Evolutionary conservation across 345 rosid species (phyloP), one percentile per base, ranked within the genome.

Genomic region (Heritiera littoralis): DNA sequence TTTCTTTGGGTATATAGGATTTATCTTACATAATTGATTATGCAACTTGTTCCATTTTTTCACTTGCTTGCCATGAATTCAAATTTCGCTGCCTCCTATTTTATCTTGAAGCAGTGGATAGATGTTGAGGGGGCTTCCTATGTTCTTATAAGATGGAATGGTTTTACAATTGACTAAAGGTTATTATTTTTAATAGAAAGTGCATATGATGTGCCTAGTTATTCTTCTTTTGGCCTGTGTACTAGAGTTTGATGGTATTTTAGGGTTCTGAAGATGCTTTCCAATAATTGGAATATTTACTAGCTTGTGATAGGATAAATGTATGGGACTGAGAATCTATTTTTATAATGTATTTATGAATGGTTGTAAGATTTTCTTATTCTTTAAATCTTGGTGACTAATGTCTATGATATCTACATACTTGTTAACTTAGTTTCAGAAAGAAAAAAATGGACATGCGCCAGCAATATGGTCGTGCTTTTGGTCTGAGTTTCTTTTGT

Each of bases 1-100:
- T 66, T 35, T 82, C 63, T 67, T 77, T 15, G 32, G 66, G 55
- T 10, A 80, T 68, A 40, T 64, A 15, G 12, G 23, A 55, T 76
- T 35, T 74, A 2, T 67, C n/a, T 67, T 3, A 14, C 11, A 66
- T 77, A 11, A 9, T 56, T 74, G 63, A n/a, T 43, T 41, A 56
- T 52, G 48, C 46, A 41, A 61, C 30, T 40, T 78, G 28, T 65
- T 64, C 23, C 56, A 20, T 49, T 60, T 51, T 28, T 6, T 28
- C 73, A 2, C 12, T 78, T 12, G 6, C 23, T 63, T 72, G 59
- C 59, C 70, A 3, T 70, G 56, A 23, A 35, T 11, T 23, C 38
- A 12, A 48, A 13, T 70, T 54, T 70, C 30, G 15, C 30, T 9
- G 8, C 71, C 30, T 66, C 71, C 4, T 41, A 6, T 30, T 68